Conservation (phyloP, 2,329 filamentous ascomycete genomes). For the Clarireedia homoeocarpa region DNA sequence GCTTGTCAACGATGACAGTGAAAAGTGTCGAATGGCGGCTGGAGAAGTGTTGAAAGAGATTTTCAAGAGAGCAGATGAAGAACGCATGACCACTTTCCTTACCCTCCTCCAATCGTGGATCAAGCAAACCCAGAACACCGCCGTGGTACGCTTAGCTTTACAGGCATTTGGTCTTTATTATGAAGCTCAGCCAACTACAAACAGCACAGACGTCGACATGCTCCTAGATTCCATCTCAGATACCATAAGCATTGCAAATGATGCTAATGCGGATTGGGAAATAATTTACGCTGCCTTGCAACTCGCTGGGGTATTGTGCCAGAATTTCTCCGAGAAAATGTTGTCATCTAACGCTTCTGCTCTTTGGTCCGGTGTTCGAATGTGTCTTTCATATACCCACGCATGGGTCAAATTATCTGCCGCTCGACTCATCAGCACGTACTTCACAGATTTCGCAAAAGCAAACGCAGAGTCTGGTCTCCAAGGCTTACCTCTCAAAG, state of each 20-base stretch:
- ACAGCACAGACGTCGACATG: constrained; percentile 47
- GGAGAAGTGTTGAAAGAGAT: constrained; percentile 71
- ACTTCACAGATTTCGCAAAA: constrained; percentile 70
- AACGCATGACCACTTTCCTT: constrained; percentile 63
- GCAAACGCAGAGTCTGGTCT: constrained; percentile 47
- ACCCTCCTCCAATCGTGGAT: constrained; percentile 67
- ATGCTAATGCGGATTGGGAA: constrained; percentile 56
- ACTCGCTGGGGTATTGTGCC: constrained; percentile 58
- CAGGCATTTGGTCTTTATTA: constrained; percentile 81
- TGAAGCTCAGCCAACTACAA: constrained; percentile 50
- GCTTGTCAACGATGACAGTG: constrained; percentile 80
- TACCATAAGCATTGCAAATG: constrained; percentile 44
- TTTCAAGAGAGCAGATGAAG: constrained; percentile 69
- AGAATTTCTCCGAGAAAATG: constrained; percentile 55
- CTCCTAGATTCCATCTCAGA: constrained; percentile 47
- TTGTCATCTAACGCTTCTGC: constrained; percentile 50
- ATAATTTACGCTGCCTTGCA: constrained; percentile 67
- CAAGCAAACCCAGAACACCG: constrained; percentile 62
- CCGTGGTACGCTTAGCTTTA: constrained; percentile 65
- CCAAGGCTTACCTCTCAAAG: constrained; percentile 51
- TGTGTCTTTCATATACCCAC: constrained; percentile 65
- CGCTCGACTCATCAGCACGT: constrained; percentile 65
- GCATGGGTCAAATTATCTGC: constrained; percentile 69
- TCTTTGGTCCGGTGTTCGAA: constrained; percentile 65
- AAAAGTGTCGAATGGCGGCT: constrained; percentile 77